Base-by-base conservation (phyloP, 2,329 filamentous ascomycete genomes). In the Claviceps humidiphila region DNA sequence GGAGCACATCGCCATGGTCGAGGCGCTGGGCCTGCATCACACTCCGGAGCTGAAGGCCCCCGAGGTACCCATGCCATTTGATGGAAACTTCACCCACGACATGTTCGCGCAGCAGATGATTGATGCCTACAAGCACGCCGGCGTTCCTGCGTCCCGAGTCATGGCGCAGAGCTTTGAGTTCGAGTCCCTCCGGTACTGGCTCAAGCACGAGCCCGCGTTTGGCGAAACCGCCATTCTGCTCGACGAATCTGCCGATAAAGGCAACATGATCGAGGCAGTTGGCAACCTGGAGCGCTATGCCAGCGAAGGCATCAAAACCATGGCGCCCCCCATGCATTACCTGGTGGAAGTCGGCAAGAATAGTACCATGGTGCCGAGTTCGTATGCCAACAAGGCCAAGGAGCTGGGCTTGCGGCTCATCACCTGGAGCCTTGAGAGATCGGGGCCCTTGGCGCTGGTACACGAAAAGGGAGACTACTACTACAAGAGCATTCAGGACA, bases 1-100 rank as follows among this genome's bases (percentile, higher is more conserved):
- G 57, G 77, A 83, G 56, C 82, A 80, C 65, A 82, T 87, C 59
- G 66, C 71, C 38, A 64, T 84, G 41, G 74, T 81, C 49, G 71
- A 84, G 57, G 64, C 66, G 2, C 70, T 79, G 43, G 81, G 78
- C 40, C 70, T 84, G 9, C 74, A 80, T 57, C 85, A 83, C 66
- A 83, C 79, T 0, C 76, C 80, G 5, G 82, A 86, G 66, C 73
- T 85, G 37, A 87, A 87, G 71, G 78, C 77, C 0, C 82, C 79
- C 39, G 70, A 77, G 58, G 78, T 87, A n/a, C 62, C 72, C n/a
- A 87, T 87, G 82, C 84, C 84, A 0, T 87, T 84, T 63, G 62
- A 71, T 44, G 73, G 72, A 34, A 62, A 74, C 61, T 87, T 85
- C 70, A 87, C 83, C 0, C 81, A 85, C 61, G 68, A 78, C 58